phyloP scores from a whole-genome alignment of 768 basidiomycete species.

The Boletus reticulatus region DNA sequence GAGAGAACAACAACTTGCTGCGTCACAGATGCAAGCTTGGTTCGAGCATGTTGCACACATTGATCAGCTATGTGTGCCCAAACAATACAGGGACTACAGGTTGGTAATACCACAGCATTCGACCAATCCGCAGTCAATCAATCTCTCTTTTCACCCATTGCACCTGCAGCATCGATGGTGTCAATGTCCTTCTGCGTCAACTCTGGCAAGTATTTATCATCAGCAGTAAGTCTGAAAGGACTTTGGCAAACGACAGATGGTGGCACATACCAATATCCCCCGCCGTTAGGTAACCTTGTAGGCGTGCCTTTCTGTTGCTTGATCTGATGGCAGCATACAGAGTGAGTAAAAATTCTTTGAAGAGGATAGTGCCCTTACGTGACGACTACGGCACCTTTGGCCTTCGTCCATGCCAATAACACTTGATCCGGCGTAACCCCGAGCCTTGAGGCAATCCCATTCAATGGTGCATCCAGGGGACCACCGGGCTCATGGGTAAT shows the following conservation, averaged over 20 bases:
- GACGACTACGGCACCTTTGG: slow-evolving; percentile 63
- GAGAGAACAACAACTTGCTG: too few species aligned
- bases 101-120: too few species aligned
- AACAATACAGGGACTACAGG: too few species aligned
- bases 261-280: slow-evolving; percentile 53
- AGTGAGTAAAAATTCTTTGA: background rate
- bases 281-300: slow-evolving; percentile 66
- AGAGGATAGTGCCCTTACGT: slow-evolving; percentile 40
- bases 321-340: slow-evolving; percentile 36
- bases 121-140: too few species aligned
- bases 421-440: slow-evolving; percentile 61
- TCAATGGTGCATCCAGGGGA: slow-evolving; percentile 59
- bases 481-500: slow-evolving; percentile 60
- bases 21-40: too few species aligned
- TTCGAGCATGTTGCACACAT: too few species aligned
- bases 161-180: slow-evolving; percentile 59
- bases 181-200: slow-evolving; percentile 50
- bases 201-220: slow-evolving; percentile 28
- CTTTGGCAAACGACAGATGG: too few species aligned
- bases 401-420: slow-evolving; percentile 68
- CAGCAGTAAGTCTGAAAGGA: too few species aligned
- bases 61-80: too few species aligned
- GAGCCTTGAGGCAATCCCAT: slow-evolving; percentile 49
- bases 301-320: slow-evolving; percentile 61
- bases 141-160: slow-evolving; percentile 13